These are phyloP conservation scores for Mycena indigotica DNA, from an alignment of 768 basidiomycete genomes.

Conservation along the genomic window DNA sequence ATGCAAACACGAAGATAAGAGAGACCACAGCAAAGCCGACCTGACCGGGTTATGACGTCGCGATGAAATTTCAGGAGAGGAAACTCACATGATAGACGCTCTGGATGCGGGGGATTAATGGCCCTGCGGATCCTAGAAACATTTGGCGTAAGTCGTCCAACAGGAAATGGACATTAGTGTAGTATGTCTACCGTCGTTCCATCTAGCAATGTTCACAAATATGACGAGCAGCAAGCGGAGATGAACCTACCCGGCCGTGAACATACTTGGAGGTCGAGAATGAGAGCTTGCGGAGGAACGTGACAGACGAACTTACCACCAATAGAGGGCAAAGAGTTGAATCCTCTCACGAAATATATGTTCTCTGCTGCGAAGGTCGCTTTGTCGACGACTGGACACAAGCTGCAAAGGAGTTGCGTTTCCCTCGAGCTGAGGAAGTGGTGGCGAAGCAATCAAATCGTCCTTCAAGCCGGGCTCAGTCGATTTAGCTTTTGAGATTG, in stretches of 20 bases:
- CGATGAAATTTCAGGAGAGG: neutral
- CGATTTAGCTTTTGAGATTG: neutral
- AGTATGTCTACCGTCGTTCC: slow-evolving; percentile 8
- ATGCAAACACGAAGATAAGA: slow-evolving; percentile 54
- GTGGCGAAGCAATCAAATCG: neutral
- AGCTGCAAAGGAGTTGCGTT: neutral
- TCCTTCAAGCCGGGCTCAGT: neutral
- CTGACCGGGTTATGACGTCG: slow-evolving; percentile 26
- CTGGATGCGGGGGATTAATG: slow-evolving; percentile 20
- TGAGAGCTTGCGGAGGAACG: neutral
- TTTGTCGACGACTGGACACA: neutral
- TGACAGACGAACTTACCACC: slow-evolving; percentile 9
- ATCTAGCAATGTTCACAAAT: neutral
- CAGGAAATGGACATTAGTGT: too few relatives aligned
- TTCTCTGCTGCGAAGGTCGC: neutral
- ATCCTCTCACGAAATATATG: slow-evolving; percentile 8
- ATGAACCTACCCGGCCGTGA: slow-evolving; percentile 1
- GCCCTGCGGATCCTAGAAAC: slow-evolving; percentile 6
- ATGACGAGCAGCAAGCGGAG: neutral
- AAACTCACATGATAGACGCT: slow-evolving; percentile 9
- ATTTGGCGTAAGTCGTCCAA: too few relatives aligned
- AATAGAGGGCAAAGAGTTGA: slow-evolving; percentile 19
- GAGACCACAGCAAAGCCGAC: slow-evolving; percentile 58
- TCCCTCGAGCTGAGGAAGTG: neutral
- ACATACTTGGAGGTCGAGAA: neutral